These are phyloP conservation scores for Emericellopsis cladophorae DNA, from an alignment of 2,329 filamentous ascomycete genomes.

Conservation along the genomic window DNA sequence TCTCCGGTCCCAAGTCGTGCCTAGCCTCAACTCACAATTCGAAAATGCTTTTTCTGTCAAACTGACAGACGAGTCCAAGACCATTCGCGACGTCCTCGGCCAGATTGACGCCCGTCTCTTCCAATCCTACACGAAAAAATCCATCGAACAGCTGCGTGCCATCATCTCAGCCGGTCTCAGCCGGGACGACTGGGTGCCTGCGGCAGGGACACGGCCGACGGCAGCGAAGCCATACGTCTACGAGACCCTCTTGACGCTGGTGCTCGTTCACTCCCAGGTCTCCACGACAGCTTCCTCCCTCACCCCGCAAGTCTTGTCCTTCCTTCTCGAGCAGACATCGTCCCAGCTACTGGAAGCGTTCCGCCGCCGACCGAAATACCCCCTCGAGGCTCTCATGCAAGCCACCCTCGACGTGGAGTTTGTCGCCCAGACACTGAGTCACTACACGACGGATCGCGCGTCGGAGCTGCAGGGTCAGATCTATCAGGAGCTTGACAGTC, in stretches of 20 bases:
- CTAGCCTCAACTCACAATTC: constrained; percentile 80
- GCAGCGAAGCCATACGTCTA: constrained; percentile 85
- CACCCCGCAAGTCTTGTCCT: constrained; percentile 69
- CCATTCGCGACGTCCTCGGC: constrained; percentile 76
- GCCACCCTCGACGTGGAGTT: constrained; percentile 97
- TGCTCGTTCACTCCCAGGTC: constrained; percentile 84
- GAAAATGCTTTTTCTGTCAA: constrained; percentile 91
- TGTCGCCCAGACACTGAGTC: constrained; percentile 80
- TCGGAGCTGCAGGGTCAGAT: constrained; percentile 77
- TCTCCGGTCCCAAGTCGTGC: constrained; percentile 70
- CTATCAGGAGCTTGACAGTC: constrained; percentile 78
- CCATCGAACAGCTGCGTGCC: constrained; percentile 52
- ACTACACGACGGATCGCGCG: constrained; percentile 77
- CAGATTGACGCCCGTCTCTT: constrained; percentile 90
- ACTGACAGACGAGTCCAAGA: constrained; percentile 84
- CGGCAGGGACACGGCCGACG: constrained; percentile 42
- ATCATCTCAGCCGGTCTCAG: constrained; percentile 64
- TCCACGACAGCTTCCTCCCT: constrained; percentile 67
- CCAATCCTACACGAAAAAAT: constrained; percentile 77
- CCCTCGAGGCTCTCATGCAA: constrained; percentile 79
- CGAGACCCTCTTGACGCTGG: constrained; percentile 69
- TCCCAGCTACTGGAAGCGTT: constrained; percentile 74
- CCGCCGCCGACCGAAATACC: constrained; percentile 52
- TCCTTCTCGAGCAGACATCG: constrained; percentile 74
- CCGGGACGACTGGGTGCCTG: constrained; percentile 57